These are phyloP conservation scores for Pharnaceum exiguum DNA, from an alignment of 148 eudicot species.

Conservation along the genomic window DNA sequence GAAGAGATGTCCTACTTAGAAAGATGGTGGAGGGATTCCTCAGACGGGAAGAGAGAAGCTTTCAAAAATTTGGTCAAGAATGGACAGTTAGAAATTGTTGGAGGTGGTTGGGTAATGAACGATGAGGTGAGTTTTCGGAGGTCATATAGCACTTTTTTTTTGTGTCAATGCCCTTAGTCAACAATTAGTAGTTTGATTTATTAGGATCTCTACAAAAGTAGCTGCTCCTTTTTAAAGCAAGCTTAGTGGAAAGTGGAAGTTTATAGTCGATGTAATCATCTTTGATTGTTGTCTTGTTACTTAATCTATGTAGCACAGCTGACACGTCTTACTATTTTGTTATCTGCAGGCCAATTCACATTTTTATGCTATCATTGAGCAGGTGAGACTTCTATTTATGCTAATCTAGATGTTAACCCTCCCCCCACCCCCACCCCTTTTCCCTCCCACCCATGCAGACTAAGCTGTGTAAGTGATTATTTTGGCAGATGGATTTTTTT, in stretches of 20 bases:
- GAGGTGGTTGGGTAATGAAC: constrained; percentile 99
- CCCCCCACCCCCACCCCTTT: no score
- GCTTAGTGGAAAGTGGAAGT: neutral
- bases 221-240: no score
- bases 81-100: constrained; percentile 94
- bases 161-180: no score
- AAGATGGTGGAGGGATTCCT: constrained; percentile 99
- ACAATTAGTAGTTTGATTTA: neutral
- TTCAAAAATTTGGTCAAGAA: constrained; percentile 58
- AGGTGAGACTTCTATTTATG: constrained; percentile 39
- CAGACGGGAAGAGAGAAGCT: constrained; percentile 58
- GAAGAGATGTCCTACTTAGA: constrained; percentile 99
- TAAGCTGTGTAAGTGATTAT: no score
- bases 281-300: no score
- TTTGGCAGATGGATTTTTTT: no score
- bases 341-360: constrained; percentile 97
- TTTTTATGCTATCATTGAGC: constrained; percentile 92
- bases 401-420: neutral
- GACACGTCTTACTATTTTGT: constrained; percentile 6
- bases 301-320: neutral
- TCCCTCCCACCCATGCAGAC: no score
- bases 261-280: no score
- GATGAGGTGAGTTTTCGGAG: constrained; percentile 64
- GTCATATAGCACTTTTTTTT: neutral
- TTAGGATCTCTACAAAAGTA: no score